These are phyloP conservation scores for Cryphonectria naterciae DNA, from an alignment of 2,329 filamentous ascomycete genomes.

Conservation along the genomic window DNA sequence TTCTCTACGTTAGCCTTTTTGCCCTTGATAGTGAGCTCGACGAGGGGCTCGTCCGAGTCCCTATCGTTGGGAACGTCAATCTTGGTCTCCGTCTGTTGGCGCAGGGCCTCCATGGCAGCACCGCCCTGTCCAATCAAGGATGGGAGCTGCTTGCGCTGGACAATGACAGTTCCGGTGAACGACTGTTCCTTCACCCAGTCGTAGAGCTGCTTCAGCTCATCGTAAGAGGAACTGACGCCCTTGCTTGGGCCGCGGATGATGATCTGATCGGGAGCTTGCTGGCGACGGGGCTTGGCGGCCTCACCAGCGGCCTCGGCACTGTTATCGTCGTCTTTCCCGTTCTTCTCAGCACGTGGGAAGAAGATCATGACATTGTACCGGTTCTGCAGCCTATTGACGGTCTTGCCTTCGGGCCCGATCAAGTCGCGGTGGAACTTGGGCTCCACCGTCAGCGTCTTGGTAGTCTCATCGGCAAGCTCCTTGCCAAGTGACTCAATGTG, in stretches of 20 bases:
- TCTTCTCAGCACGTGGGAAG: slow-evolving; percentile 76
- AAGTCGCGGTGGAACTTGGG: slow-evolving; percentile 93
- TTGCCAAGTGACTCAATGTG: slow-evolving; percentile 80
- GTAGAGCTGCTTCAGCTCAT: slow-evolving; percentile 85
- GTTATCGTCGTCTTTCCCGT: slow-evolving; percentile 68
- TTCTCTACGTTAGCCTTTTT: slow-evolving; percentile 89
- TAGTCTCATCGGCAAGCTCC: slow-evolving; percentile 89
- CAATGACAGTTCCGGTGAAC: slow-evolving; percentile 75
- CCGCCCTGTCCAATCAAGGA: slow-evolving; percentile 91
- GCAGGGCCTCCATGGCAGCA: slow-evolving; percentile 86
- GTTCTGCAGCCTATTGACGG: slow-evolving; percentile 90
- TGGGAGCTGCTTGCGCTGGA: slow-evolving; percentile 91
- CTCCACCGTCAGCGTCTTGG: slow-evolving; percentile 84
- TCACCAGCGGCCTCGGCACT: slow-evolving; percentile 72
- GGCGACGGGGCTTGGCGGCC: slow-evolving; percentile 64
- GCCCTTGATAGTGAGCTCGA: slow-evolving; percentile 90
- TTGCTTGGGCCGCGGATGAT: slow-evolving; percentile 88
- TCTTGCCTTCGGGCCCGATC: slow-evolving; percentile 83
- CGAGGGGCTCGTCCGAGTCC: slow-evolving; percentile 70
- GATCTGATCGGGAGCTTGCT: slow-evolving; percentile 86
- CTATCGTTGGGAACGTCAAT: slow-evolving; percentile 88
- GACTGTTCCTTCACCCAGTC: slow-evolving; percentile 92
- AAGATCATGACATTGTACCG: slow-evolving; percentile 94
- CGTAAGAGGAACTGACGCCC: slow-evolving; percentile 88
- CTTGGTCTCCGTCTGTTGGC: slow-evolving; percentile 80